Percentiles rank a stretch among this genome's conserved stretches.
phyloP scores from a whole-genome alignment of 2,329 filamentous ascomycete genomes.

The Alternaria ventricosa region DNA sequence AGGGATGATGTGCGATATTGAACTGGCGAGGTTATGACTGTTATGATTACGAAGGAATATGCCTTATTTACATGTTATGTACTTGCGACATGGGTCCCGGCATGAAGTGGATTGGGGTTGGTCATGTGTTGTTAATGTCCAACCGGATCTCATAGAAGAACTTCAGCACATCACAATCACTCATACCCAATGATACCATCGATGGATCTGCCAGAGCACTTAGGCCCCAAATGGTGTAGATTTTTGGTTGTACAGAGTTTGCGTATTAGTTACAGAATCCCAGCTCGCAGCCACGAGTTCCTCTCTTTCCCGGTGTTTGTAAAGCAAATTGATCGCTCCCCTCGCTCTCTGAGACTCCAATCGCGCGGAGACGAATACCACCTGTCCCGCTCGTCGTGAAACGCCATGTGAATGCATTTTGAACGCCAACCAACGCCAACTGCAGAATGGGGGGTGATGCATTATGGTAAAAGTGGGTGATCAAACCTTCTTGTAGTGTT shows the following conservation, averaged over 20 bases:
- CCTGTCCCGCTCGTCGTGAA: slow-evolving; percentile 1
- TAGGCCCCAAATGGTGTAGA: slow-evolving; percentile 29
- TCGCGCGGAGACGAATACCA: background rate
- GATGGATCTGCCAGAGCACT: background rate
- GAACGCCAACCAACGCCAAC: slow-evolving; percentile 14
- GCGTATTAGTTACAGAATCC: slow-evolving; percentile 28
- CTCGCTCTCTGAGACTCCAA: slow-evolving; percentile 2
- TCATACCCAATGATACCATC: background rate
- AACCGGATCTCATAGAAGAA: background rate
- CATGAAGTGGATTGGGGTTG: background rate
- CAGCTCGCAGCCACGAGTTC: background rate
- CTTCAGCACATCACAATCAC: background rate
- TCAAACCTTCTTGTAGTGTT: slow-evolving; percentile 23
- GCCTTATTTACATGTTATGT: background rate
- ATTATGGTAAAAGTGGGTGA: slow-evolving; percentile 8
- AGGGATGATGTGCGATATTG: background rate
- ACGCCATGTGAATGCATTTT: slow-evolving; percentile 18
- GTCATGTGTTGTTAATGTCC: background rate
- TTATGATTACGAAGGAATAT: background rate
- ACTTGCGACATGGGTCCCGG: background rate
- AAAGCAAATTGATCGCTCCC: slow-evolving; percentile 3
- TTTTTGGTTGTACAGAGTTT: slow-evolving; percentile 27
- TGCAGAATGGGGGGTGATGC: background rate
- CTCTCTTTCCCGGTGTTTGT: background rate
- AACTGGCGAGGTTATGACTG: background rate